Evolutionary conservation across 495 filamentous ascomycete genomes (phyloP), one percentile per base, ranked within the genome.

Genomic region (Diplogelasinospora grovesii): DNA sequence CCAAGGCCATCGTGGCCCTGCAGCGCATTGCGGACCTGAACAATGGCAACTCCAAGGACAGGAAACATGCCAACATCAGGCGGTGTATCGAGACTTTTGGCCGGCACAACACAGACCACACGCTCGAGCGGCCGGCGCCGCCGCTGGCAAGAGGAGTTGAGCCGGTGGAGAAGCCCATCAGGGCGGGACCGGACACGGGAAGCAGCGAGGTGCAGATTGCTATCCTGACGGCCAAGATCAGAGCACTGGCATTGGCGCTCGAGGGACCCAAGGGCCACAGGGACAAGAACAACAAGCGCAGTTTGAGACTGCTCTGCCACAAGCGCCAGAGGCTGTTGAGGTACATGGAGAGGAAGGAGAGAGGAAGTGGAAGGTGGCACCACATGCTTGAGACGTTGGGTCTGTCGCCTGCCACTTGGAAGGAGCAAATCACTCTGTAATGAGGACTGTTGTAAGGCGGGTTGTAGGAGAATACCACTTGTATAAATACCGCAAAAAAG

Each of bases 191-290:
- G 0, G 92, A 99, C 60, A 96, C 89, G 8, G 92, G 92, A 3
- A 90, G 83, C 39, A 82, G 83, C 14, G 92, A 99, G 64, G 92
- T 99, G 31, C 92, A 99, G 70, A 87, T 89, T 48, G 89, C 88
- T n/a, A 92, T 99, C 49, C 64, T 99, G 58, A 99, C 92, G 7
- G 75, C 86, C 33, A 96, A 96, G 71, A 99, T 99, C 53, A 65
- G 85, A 38, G 82, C 85, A 29, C 61, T 97, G 35, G 78, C 82
- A 22, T 68, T 79, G 45, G 70, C 74, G 36, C 54, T 86, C 38
- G 70, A 75, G 54, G 67, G 56, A 22, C 60, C 64, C 31, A 69
- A 70, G 22, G 72, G 68, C 8, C 54, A 73, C 43, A 79, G 70
- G 42, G 92, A 99, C 57, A 96, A 92, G 69, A 76, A 87, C 51